Base-by-base conservation (phyloP, 1,139 yeast species). In the Trichomonascaceae sp. region DNA sequence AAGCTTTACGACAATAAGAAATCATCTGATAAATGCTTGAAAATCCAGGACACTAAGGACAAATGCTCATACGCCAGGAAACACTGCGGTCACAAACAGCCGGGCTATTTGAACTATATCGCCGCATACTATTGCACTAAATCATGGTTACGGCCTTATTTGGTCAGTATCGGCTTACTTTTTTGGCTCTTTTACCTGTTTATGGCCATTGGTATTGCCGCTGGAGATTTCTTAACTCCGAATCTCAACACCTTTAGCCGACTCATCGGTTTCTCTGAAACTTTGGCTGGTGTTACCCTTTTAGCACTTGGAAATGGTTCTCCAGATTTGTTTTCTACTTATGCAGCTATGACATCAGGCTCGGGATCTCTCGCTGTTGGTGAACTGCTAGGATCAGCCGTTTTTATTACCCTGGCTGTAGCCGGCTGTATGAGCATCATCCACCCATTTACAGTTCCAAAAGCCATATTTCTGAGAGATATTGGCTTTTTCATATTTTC, bases 241-340 rank as follows among this genome's bases (percentile, higher is more conserved):
- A 88, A 87, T 61, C 70, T 89, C 18, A 78, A 82, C 53, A 75
- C 82, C 39, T 75, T 88, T 20, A 81, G 95, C 9, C 74, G 76
- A 32, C 68, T 76, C 49, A 70, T 89, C 18, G 79, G 82, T 12
- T 70, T 91, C 50, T 82, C 93, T 12, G 95, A 89, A 59, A 82
- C 87, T 55, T 73, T 91, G 43, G 87, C 96, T 2, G 98, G 98
- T 0, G 79, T 91, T 61, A 91, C 97, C 0, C 74, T 91, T 48
- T 74, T 93, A 55, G 96, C 99, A 0, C 75, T 91, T 58, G 98
- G 98, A 0, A 93, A 93, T 68, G 93, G 96, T 9, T 79, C 96
- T 0, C 96, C 98, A 0, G 99, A 93, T 69, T 83, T 93, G 3
- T 78, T 90, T 49, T 81, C 95, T 51, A 89, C 96, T 0, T 88